Conservation (phyloP, 1,284 basidiomycete genomes). For the Gomphus sp. region DNA sequence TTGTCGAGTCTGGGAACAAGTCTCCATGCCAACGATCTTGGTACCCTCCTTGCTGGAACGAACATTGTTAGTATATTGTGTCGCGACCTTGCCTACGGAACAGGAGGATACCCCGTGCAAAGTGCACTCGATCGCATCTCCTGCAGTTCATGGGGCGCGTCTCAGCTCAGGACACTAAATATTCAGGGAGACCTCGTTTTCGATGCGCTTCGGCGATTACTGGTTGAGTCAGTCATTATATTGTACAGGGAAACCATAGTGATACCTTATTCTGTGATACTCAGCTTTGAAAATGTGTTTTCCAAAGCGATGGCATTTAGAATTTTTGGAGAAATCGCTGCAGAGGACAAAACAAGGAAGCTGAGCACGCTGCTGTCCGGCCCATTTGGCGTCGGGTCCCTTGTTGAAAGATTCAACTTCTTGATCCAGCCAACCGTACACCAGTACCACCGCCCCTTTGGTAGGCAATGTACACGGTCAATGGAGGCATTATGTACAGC, state of each 20-base stretch:
- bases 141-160: not conserved
- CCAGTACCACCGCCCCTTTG: not conserved
- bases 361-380: not conserved
- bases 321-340: not conserved
- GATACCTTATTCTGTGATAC: not conserved
- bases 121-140: constrained; percentile 4
- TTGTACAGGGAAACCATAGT: not conserved
- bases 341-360: not conserved
- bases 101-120: constrained; percentile 1
- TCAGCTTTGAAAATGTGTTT: constrained; percentile 4
- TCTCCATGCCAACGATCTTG: not conserved
- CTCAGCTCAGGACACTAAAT: not conserved
- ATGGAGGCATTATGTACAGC: not conserved
- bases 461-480: not conserved
- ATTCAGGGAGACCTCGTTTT: not conserved
- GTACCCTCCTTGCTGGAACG: not conserved
- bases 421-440: not conserved
- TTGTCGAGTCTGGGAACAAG: not conserved
- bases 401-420: not conserved
- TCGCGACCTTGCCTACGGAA: not conserved
- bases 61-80: not conserved
- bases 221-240: not conserved
- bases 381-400: not conserved
- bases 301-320: constrained; percentile 3
- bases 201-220: not conserved